These are phyloP conservation scores for Myriosclerotinia curreyana DNA, from an alignment of 2,329 filamentous ascomycete genomes.

Conservation along the genomic window DNA sequence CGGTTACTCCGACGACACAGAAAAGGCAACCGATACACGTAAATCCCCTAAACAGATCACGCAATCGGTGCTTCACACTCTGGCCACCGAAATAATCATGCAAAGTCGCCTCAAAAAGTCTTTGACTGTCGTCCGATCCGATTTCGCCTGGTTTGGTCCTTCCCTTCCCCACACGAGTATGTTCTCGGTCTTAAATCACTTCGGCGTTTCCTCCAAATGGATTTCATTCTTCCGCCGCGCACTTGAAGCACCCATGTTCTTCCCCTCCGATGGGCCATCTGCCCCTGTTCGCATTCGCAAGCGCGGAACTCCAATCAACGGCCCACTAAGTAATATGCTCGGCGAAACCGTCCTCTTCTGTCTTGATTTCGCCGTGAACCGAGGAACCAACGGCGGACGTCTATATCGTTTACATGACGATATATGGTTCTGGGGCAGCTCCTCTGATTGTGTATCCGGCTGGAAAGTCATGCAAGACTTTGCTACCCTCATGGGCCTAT, in stretches of 20 bases:
- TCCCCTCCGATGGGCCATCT: conserved; percentile 50
- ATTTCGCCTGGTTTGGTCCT: conserved; percentile 57
- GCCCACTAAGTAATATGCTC: conserved; percentile 57
- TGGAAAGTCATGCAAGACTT: conserved; percentile 59
- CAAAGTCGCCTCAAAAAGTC: conserved; percentile 42
- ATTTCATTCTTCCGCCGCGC: conserved; percentile 58
- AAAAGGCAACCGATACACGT: conserved; percentile 33
- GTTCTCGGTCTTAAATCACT: conserved; percentile 53
- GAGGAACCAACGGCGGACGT: conserved; percentile 50
- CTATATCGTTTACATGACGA: conserved; percentile 64
- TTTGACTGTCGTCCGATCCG: conserved; percentile 54
- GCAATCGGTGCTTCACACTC: conserved; percentile 54
- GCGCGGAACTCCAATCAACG: conserved; percentile 58
- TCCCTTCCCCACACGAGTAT: conserved; percentile 59
- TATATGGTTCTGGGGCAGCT: conserved; percentile 65
- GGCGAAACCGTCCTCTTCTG: conserved; percentile 61
- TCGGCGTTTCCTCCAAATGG: conserved; percentile 57
- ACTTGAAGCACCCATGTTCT: conserved; percentile 57
- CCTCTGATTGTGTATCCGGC: conserved; percentile 49
- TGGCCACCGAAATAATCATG: conserved; percentile 51
- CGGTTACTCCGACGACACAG: conserved; percentile 27
- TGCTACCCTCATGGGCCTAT: conserved; percentile 50
- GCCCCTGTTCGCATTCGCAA: conserved; percentile 47
- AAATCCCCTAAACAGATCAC: conserved; percentile 50
- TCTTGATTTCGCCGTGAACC: conserved; percentile 63